These are phyloP conservation scores for Fistulifera pelliculosa DNA, from an alignment of 108 stramenopile species.

Conservation along the genomic window DNA sequence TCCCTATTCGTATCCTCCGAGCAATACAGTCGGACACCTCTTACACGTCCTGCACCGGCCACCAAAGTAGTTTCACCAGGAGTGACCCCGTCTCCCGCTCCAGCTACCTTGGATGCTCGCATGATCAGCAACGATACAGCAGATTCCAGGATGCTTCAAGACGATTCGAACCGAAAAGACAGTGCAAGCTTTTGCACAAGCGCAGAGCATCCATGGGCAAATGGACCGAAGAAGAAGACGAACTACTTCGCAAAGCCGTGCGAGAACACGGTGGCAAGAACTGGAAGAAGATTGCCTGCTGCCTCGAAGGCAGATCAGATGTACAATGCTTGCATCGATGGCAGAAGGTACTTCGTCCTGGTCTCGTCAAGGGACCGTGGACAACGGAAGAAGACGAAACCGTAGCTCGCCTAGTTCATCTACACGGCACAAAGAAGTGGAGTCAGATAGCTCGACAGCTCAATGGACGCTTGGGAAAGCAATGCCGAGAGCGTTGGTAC, in stretches of 20 bases:
- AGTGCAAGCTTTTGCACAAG: slow-evolving; percentile 35
- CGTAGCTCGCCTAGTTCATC: slow-evolving; percentile 53
- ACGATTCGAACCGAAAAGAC: too few relatives aligned
- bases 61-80: too few relatives aligned
- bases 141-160: too few relatives aligned
- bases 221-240: slow-evolving; percentile 81
- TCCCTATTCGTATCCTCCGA: slow-evolving; percentile 2
- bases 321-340: slow-evolving; percentile 98
- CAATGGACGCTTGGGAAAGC: slow-evolving; percentile 92
- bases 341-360: slow-evolving; percentile 98
- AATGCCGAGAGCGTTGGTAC: slow-evolving; percentile 98
- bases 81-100: too few relatives aligned
- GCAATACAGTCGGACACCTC: too few relatives aligned
- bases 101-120: too few relatives aligned
- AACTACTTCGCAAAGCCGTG: slow-evolving; percentile 74
- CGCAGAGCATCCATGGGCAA: slow-evolving; percentile 81
- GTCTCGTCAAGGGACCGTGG: slow-evolving; percentile 97
- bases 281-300: slow-evolving; percentile 91
- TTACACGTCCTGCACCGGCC: too few relatives aligned
- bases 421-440: slow-evolving; percentile 89
- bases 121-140: too few relatives aligned
- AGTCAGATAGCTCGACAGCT: slow-evolving; percentile 85
- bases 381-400: slow-evolving; percentile 90
- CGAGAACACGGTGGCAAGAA: slow-evolving; percentile 78
- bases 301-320: slow-evolving; percentile 76